Base-by-base conservation (phyloP, 1,284 basidiomycete genomes). In the Microbotryomycetes sp. region DNA sequence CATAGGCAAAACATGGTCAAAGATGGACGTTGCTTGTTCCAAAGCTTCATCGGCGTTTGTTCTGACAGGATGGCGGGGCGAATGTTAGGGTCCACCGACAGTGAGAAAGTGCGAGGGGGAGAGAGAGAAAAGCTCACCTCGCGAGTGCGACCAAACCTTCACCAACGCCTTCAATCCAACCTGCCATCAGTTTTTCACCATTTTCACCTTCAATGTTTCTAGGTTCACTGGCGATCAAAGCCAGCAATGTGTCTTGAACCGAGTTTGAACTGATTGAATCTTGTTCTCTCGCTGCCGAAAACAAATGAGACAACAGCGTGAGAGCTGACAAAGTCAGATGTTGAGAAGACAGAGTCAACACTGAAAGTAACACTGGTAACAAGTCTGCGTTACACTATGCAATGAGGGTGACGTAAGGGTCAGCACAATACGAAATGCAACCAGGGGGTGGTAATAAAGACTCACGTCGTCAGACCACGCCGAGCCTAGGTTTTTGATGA, bases 111-210 rank as follows among this genome's bases (percentile, higher is more conserved):
- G 30, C 4, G 22, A 2, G n/a, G 12, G 29, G 5, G 6, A 47
- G n/a, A 42, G 25, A 1, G 0, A 80, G 76, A 3, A 79, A 68
- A 64, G 85, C 80, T 2, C 79, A 65, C 63, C 76, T 31, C 71
- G 76, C 60, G 77, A 80, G 85, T 0, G 84, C 81, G 31, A 84
- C 77, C 80, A 89, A 83, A 14, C 83, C 81, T 60, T 82, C 82
- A 26, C 86, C 88, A 6, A 91, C 77, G 1, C 88, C 82, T 50
- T 80, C 80, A 15, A 88, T 76, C 89, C 89, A 91, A 14, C 86
- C 82, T 5, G 87, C 81, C 25, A 85, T 77, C 45, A 71, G 56
- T 49, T 78, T 77, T 23, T 78, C 75, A 6, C 77, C 71, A 25
- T 76, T 71, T 62, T 78, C 77, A 25, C 73, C 66, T 4, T 73